Evolutionary conservation across 2,329 filamentous ascomycete species (phyloP).

Genomic region (Ascochyta rabiei): DNA sequence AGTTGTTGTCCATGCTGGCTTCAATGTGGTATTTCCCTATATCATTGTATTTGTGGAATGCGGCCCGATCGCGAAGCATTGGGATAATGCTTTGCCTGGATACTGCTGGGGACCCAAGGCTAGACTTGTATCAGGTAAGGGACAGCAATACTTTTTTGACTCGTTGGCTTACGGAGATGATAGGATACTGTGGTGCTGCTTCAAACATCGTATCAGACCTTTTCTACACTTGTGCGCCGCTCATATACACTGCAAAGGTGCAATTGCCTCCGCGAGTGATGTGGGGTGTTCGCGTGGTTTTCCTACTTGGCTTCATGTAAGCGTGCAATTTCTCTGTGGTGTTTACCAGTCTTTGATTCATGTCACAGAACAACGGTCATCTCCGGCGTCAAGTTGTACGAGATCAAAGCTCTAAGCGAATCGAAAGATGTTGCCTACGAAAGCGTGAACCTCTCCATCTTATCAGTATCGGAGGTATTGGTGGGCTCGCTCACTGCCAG

Average conservation of each 20-base stretch:
- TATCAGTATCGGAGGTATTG: slow-evolving; percentile 13
- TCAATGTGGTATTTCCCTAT: slow-evolving; percentile 10
- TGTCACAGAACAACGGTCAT: slow-evolving; percentile 13
- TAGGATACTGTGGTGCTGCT: slow-evolving; percentile 4
- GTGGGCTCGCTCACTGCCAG: slow-evolving; percentile 13
- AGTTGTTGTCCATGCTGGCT: slow-evolving; percentile 1
- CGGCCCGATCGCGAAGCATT: slow-evolving; percentile 6
- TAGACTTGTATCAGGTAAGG: slow-evolving; percentile 5
- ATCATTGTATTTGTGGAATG: slow-evolving; percentile 7
- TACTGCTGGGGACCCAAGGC: slow-evolving; percentile 10
- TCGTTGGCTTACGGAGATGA: not conserved
- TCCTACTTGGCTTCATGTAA: slow-evolving; percentile 16
- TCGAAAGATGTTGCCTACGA: slow-evolving; percentile 7
- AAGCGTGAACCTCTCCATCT: slow-evolving; percentile 10
- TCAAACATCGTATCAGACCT: slow-evolving; percentile 16
- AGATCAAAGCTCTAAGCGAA: slow-evolving; percentile 7
- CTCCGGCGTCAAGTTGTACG: slow-evolving; percentile 17
- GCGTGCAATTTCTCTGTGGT: not conserved
- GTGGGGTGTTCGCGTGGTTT: slow-evolving; percentile 16
- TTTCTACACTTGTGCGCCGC: slow-evolving; percentile 14
- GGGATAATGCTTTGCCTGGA: slow-evolving; percentile 5
- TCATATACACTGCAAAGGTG: slow-evolving; percentile 9
- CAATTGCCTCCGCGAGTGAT: slow-evolving; percentile 8
- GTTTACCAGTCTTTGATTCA: not conserved
- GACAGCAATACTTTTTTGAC: too few relatives aligned